Evolutionary conservation across 2,329 filamentous ascomycete genomes (phyloP), one percentile per base, ranked within the genome.

Genomic region (Xylariomycetidae sp.): DNA sequence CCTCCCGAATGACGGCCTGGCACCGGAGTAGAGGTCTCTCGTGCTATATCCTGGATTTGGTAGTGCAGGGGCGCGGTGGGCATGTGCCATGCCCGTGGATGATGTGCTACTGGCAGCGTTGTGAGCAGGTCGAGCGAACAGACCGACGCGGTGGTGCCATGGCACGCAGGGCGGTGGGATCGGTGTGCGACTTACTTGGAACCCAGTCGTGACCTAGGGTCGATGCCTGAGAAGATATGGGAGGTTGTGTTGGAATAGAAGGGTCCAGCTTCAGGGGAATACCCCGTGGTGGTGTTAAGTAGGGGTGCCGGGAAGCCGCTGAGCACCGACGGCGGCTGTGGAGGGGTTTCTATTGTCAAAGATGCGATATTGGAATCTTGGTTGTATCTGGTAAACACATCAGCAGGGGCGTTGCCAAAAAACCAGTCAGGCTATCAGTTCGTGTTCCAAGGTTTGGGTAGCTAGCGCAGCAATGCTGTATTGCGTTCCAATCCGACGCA

Each of bases 81-180:
- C 63, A 67, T 75, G 70, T 64, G 71, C 68, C 71, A 78, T 77
- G 52, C 70, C 71, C 63, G 67, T 63, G 40, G 69, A 65, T 35
- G 72, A 62, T 37, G 62, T 64, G 56, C 59, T 72, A 61, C 63
- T 74, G 51, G 48, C 58, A 50, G 39, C 39, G 44, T 47, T 43
- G 58, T 67, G 50, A 67, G 61, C 55, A 50, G 41, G 38, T 34
- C 19, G 42, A 39, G 33, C 38, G 25, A 23, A 23, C 20, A 23
- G n/a, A 23, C 8, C n/a, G 8, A 23, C 20, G n/a, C n/a, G 8
- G 20, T 8, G n/a, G 20, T 23, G n/a, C 8, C 8, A 23, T 8
- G 20, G n/a, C 20, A n/a, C 20, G 34, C 33, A 31, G 20, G 40
- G 14, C 15, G 32, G 35, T 32, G 36, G 34, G 31, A 34, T 40